Conservation (phyloP, 2,329 filamentous ascomycete species). For the Aschersonia sp. region DNA sequence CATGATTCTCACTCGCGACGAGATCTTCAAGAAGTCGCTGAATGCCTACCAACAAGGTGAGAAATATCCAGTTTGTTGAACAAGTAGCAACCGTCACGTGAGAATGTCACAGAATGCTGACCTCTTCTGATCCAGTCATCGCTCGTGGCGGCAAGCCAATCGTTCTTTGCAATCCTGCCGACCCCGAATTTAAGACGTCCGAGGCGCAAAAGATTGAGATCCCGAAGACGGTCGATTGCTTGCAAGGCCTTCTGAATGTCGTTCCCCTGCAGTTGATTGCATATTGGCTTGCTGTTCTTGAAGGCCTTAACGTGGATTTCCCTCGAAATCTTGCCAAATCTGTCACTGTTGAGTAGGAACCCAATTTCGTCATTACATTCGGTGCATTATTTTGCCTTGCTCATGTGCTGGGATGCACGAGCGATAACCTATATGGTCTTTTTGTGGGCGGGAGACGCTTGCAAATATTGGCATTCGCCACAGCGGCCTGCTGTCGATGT, state of each 20-base stretch:
- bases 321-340: conserved; percentile 97
- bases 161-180: conserved; percentile 88
- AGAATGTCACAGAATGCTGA: conserved; percentile 2
- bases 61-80: conserved; percentile 10
- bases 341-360: conserved; percentile 87
- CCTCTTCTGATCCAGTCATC: conserved; percentile 47
- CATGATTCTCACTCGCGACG: conserved; percentile 95
- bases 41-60: conserved; percentile 96
- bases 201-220: conserved; percentile 97
- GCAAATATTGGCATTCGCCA: no score
- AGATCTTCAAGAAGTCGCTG: conserved; percentile 96
- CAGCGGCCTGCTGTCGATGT: no score
- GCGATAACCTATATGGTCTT: no score
- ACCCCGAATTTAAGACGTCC: conserved; percentile 75
- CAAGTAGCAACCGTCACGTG: no score
- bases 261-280: conserved; percentile 95
- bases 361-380: neutral
- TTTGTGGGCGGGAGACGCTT: no score
- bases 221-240: conserved; percentile 82
- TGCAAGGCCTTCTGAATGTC: conserved; percentile 95
- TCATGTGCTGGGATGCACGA: no score
- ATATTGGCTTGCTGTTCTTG: conserved; percentile 95
- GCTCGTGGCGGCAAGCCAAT: conserved; percentile 92
- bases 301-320: conserved; percentile 96
- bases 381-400: no score